These are phyloP conservation scores for Diddensiella transvaalensis DNA, from an alignment of 805 yeast genomes.

Conservation along the genomic window DNA sequence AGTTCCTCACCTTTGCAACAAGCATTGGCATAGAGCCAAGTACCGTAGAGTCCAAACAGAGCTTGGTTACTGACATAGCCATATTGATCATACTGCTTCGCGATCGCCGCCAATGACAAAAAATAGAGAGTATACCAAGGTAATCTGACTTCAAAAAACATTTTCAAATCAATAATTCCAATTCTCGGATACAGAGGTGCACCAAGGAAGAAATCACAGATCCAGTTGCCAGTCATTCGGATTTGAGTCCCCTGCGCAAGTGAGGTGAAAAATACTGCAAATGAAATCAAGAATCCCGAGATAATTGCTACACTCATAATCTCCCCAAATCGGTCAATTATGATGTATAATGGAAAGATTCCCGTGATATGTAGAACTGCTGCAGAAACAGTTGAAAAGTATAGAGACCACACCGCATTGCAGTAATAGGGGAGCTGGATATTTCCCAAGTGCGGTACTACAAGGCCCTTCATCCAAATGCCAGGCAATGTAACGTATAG, in stretches of 20 bases:
- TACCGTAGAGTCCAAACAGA: slow-evolving; percentile 69
- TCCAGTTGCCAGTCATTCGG: slow-evolving; percentile 83
- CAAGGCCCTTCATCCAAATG: slow-evolving; percentile 92
- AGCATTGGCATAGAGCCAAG: slow-evolving; percentile 94
- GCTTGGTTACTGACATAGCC: slow-evolving; percentile 81
- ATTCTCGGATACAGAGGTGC: slow-evolving; percentile 95
- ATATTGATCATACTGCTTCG: slow-evolving; percentile 75
- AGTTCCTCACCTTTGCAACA: slow-evolving; percentile 97
- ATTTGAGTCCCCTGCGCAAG: slow-evolving; percentile 70
- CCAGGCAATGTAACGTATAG: slow-evolving; percentile 89
- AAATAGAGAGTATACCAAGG: slow-evolving; percentile 94
- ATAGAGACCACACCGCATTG: slow-evolving; percentile 85
- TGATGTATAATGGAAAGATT: slow-evolving; percentile 65
- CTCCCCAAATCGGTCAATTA: slow-evolving; percentile 81
- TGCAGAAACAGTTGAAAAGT: slow-evolving; percentile 57
- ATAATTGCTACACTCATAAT: slow-evolving; percentile 89
- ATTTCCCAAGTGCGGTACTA: slow-evolving; percentile 73
- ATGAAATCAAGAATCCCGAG: slow-evolving; percentile 67
- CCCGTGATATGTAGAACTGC: slow-evolving; percentile 68
- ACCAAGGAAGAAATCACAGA: slow-evolving; percentile 95
- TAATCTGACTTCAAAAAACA: slow-evolving; percentile 95
- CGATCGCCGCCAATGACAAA: slow-evolving; percentile 65
- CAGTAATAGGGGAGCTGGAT: slow-evolving; percentile 88
- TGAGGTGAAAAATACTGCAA: slow-evolving; percentile 67
- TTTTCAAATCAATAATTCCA: slow-evolving; percentile 88